Evolutionary conservation across 345 rosid genomes (phyloP), one percentile per base, ranked within the genome.

Genomic region (Pugionium dolabratum): DNA sequence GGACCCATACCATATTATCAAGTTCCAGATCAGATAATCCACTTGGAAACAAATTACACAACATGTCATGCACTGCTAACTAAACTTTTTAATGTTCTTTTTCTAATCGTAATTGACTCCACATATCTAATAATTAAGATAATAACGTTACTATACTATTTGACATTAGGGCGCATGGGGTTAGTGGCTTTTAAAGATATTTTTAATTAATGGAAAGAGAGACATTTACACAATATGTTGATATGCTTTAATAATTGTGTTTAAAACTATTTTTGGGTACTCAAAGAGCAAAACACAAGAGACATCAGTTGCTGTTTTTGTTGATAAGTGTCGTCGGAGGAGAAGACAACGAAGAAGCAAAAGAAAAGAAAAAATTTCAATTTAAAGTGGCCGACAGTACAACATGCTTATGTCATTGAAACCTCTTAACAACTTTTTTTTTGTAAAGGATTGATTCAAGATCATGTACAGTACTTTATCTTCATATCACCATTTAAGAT

Each of bases 381-480:
- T 53, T 54, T 54, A 59, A 51, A 50, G 68, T 66, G 80, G 75
- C 74, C 79, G 84, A 76, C 81, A 78, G 46, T 57, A 53, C 43
- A 74, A 76, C 82, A 70, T 76, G 88, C 69, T 76, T 60, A 76
- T 62, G 77, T 57, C 62, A 49, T 51, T 66, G 44, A 53, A 58
- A 62, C 75, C 46, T 72, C 35, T 62, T 47, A 31, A 42, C 65
- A 63, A 39, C 64, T 9, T 7, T 42, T 41, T 32, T 41, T 34
- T 2, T 10, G 7, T 57, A 36, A 30, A 52, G 40, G 59, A 51
- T 36, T 9, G 53, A 11, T 49, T 63, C 59, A 64, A 64, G 53
- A 64, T 63, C 75, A 62, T 54, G 63, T 41, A 71, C 45, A 47
- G 18, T 18, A 18, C 18, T 59, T 71, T 57, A 71, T 64, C 59